Evolutionary conservation across 106 monocot species (phyloP), one percentile per base, ranked within the genome.

Genomic region (Acorus gramineus): DNA sequence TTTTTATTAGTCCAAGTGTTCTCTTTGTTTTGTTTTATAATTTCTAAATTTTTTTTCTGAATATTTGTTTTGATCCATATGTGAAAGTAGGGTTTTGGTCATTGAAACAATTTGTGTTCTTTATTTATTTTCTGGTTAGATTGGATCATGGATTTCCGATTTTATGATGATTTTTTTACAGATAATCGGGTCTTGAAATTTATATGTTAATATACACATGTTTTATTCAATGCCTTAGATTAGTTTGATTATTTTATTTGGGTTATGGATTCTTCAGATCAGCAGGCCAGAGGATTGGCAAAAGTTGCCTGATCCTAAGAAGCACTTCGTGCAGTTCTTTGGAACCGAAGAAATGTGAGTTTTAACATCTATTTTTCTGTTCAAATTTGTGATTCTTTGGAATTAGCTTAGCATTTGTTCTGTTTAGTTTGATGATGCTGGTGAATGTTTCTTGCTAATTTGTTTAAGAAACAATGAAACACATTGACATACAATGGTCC

Each of bases 341-440:
- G 84, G 84, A 72, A 84, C 84, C 2, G 64, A 69, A 53, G 84
- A 84, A 66, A 84, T 84, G 84, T 84, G 47, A 76, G 79, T 76
- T 53, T 43, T 42, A 1, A 28, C 28, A 28, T 28, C 28, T 54
- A 11, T 42, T 66, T 44, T 53, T 14, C 43, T 14, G 59, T 7
- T 52, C 52, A 7, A 5, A 52, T 5, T 52, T 52, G 52, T 28
- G 28, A 28, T 28, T 28, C 28, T 1, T 28, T 28, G 28, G 28
- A 28, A 28, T 28, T 28, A 28, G 28, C 28, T 28, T 28, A 28
- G 28, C 28, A 28, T 28, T 28, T 28, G 28, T 28, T 28, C 1
- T 28, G 28, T 28, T 28, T 28, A 28, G 28, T 28, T 28, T 28
- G 28, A 0, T 28, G 28, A 28, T 28, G 28, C 1, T 28, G 28